Evolutionary conservation across 2,329 filamentous ascomycete genomes (phyloP).

Genomic region (Talaromyces sp.): DNA sequence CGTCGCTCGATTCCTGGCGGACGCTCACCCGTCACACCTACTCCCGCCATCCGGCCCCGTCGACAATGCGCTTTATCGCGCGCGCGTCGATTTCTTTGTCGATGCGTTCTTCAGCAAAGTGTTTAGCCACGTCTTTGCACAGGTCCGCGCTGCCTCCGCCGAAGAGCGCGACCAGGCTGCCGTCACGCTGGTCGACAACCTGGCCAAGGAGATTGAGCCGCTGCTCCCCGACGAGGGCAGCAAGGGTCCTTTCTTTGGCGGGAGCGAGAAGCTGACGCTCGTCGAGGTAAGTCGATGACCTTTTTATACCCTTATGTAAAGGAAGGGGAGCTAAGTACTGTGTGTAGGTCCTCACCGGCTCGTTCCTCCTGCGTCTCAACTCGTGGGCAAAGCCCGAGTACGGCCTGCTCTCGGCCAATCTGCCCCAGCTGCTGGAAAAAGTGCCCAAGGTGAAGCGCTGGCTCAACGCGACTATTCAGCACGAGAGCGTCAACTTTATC

Average conservation of each 20-base stretch:
- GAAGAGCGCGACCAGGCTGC: slow-evolving; percentile 47
- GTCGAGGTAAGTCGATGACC: slow-evolving; percentile 69
- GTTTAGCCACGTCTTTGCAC: slow-evolving; percentile 42
- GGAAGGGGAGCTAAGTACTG: not conserved
- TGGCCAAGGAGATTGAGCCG: slow-evolving; percentile 69
- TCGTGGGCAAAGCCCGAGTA: slow-evolving; percentile 51
- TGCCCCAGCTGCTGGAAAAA: slow-evolving; percentile 44
- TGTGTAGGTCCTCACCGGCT: slow-evolving; percentile 55
- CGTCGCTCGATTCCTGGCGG: slow-evolving; percentile 66
- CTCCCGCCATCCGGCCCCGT: slow-evolving; percentile 50
- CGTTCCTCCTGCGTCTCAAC: slow-evolving; percentile 61
- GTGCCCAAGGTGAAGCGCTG: slow-evolving; percentile 66
- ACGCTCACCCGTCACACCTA: slow-evolving; percentile 64
- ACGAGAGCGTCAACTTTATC: slow-evolving; percentile 62
- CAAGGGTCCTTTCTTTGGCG: slow-evolving; percentile 57
- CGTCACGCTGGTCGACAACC: slow-evolving; percentile 48
- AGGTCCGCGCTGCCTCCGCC: slow-evolving; percentile 42
- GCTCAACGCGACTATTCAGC: slow-evolving; percentile 54
- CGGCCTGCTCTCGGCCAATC: slow-evolving; percentile 41
- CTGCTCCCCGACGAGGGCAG: slow-evolving; percentile 46
- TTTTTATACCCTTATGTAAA: not conserved
- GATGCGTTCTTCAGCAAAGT: slow-evolving; percentile 65
- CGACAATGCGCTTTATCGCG: slow-evolving; percentile 56
- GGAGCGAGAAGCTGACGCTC: slow-evolving; percentile 60
- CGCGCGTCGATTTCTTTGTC: slow-evolving; percentile 65